These are phyloP conservation scores for Colletotrichum scovillei DNA, from an alignment of 2,329 filamentous ascomycete species.

Conservation along the genomic window DNA sequence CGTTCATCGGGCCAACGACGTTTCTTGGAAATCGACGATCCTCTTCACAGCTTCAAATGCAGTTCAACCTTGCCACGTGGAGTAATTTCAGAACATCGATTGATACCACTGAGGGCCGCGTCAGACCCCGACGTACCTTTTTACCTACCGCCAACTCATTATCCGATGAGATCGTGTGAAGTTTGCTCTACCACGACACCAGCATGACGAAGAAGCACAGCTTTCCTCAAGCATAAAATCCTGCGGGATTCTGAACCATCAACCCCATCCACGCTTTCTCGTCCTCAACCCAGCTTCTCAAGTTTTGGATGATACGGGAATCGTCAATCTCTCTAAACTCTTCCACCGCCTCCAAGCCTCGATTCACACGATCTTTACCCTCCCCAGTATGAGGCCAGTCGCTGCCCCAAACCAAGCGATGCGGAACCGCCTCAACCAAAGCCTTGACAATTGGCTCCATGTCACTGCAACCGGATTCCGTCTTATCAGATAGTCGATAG, in stretches of 20 bases:
- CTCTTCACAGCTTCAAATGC: too few relatives aligned
- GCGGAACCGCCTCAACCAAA: slow-evolving; percentile 1
- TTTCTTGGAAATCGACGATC: too few relatives aligned
- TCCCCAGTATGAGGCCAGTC: slow-evolving; percentile 32
- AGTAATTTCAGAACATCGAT: not conserved
- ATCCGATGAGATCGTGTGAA: too few relatives aligned
- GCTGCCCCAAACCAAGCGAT: slow-evolving; percentile 22
- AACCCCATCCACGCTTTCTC: not conserved
- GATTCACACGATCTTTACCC: not conserved
- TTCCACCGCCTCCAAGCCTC: not conserved
- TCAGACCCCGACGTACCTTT: too few relatives aligned
- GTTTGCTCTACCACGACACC: too few relatives aligned
- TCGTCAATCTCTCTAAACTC: not conserved
- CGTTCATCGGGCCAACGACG: too few relatives aligned
- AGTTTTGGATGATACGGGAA: not conserved
- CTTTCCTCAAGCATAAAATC: not conserved
- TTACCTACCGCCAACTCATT: too few relatives aligned
- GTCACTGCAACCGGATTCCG: not conserved
- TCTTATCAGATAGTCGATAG: not conserved
- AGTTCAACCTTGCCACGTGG: too few relatives aligned
- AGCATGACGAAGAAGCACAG: not conserved
- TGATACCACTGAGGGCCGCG: not conserved
- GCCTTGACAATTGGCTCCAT: slow-evolving; percentile 9
- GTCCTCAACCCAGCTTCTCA: not conserved
- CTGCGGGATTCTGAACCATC: not conserved